Evolutionary conservation across 2,329 filamentous ascomycete species (phyloP).

Genomic region (Beauveria bassiana): DNA sequence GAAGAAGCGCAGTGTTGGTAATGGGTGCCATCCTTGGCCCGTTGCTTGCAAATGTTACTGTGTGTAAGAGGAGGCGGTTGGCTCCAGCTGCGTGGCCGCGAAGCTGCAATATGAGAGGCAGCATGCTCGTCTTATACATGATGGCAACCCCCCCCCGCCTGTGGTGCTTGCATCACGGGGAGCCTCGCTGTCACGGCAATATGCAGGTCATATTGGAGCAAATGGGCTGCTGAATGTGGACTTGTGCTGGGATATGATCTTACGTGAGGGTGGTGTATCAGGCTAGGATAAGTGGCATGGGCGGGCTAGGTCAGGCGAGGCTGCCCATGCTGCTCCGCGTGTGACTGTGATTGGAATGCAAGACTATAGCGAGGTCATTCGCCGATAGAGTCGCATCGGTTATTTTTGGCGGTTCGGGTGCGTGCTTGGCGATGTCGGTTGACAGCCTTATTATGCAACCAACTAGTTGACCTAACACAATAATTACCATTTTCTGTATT

Average conservation of each 20-base stretch:
- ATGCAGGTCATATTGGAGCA: not conserved
- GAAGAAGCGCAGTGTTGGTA: not conserved
- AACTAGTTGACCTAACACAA: no score
- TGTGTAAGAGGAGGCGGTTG: not conserved
- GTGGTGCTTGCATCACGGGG: not conserved
- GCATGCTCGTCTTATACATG: not conserved
- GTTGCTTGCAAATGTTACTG: not conserved
- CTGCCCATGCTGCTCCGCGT: not conserved
- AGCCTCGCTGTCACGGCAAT: not conserved
- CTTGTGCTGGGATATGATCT: not conserved
- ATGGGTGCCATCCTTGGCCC: not conserved
- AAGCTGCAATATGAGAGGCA: not conserved
- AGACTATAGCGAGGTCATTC: not conserved
- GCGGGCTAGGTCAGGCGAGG: not conserved
- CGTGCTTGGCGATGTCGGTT: not conserved
- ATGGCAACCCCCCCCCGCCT: no score
- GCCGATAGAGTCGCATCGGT: not conserved
- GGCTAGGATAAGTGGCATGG: not conserved
- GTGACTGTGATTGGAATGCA: not conserved
- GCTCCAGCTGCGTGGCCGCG: not conserved
- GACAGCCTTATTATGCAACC: no score
- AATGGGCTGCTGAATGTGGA: not conserved
- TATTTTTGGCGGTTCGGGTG: not conserved
- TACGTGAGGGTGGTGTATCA: constrained; percentile 2
- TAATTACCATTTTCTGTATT: no score